These are phyloP conservation scores for Salix koriyanagi DNA, from an alignment of 345 rosid genomes.

Conservation along the genomic window DNA sequence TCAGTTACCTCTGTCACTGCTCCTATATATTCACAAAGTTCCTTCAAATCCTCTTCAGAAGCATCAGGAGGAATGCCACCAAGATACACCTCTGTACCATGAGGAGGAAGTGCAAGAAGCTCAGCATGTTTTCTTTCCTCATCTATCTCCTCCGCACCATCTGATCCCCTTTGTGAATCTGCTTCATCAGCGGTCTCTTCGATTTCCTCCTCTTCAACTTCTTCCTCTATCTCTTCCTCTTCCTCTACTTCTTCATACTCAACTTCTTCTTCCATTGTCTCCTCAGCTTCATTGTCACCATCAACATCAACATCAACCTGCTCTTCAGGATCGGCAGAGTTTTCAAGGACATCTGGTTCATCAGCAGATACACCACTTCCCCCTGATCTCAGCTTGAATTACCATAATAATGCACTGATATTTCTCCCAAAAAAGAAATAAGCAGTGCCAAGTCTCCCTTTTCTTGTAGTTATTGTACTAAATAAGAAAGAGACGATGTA, in stretches of 20 bases:
- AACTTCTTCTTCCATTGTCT: slow-evolving; percentile 27
- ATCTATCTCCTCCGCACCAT: slow-evolving; percentile 12
- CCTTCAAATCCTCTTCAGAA: slow-evolving; percentile 23
- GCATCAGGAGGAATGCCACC: slow-evolving; percentile 28
- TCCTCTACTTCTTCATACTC: slow-evolving; percentile 33
- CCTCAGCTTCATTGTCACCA: slow-evolving; percentile 26
- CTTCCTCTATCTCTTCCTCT: slow-evolving; percentile 30
- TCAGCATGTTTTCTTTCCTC: slow-evolving; percentile 22
- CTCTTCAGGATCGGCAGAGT: slow-evolving; percentile 14
- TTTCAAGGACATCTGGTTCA: slow-evolving; percentile 27
- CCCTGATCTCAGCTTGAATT: slow-evolving; percentile 18
- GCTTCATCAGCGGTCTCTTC: slow-evolving; percentile 28
- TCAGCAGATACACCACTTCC: slow-evolving; percentile 11
- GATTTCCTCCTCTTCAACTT: slow-evolving; percentile 24
- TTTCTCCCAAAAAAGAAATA: neutral
- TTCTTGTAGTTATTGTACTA: neutral
- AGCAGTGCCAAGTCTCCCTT: neutral
- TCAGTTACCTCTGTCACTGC: slow-evolving; percentile 26
- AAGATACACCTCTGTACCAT: slow-evolving; percentile 35
- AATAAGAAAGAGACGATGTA: neutral
- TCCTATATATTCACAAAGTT: slow-evolving; percentile 29
- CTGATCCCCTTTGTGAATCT: slow-evolving; percentile 4
- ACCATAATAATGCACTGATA: neutral
- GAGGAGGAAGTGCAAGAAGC: slow-evolving; percentile 35
- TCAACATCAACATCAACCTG: slow-evolving; percentile 32